phyloP scores from a whole-genome alignment of 2,329 filamentous ascomycete genomes.

The Trichophyton benhamiae region DNA sequence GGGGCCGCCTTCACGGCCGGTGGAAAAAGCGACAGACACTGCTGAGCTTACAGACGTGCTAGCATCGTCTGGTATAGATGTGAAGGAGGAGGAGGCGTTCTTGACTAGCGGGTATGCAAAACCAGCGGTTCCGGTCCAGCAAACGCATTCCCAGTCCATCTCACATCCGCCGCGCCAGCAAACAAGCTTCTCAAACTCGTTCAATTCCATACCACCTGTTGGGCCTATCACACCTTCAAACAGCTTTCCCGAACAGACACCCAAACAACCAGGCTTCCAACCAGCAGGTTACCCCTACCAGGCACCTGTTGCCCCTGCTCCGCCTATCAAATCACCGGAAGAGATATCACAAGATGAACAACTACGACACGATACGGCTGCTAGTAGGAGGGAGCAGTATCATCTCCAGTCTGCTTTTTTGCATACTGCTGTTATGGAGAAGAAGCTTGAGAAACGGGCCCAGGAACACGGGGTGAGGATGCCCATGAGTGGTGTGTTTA shows the following conservation, averaged over 20 bases:
- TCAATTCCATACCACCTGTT: slow-evolving; percentile 30
- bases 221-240: slow-evolving; percentile 27
- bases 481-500: slow-evolving; percentile 42
- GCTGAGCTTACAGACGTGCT: slow-evolving; percentile 74
- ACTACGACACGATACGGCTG: slow-evolving; percentile 51
- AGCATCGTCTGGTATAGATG: slow-evolving; percentile 71
- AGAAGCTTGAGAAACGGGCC: slow-evolving; percentile 45
- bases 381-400: slow-evolving; percentile 50
- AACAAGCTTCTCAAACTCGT: slow-evolving; percentile 28
- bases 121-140: slow-evolving; percentile 37
- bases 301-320: slow-evolving; percentile 47
- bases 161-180: slow-evolving; percentile 26
- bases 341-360: slow-evolving; percentile 37
- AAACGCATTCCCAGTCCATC: slow-evolving; percentile 24
- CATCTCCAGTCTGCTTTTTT: slow-evolving; percentile 66
- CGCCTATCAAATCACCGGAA: slow-evolving; percentile 6
- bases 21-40: slow-evolving; percentile 40
- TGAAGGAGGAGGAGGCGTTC: slow-evolving; percentile 75
- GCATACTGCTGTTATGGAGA: slow-evolving; percentile 46
- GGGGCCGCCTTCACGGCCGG: slow-evolving; percentile 51
- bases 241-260: slow-evolving; percentile 40
- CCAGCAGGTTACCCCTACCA: slow-evolving; percentile 51
- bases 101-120: slow-evolving; percentile 47
- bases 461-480: slow-evolving; percentile 47
- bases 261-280: slow-evolving; percentile 41